phyloP scores from a whole-genome alignment of 768 basidiomycete genomes.

The Psilocybe tampanensis region DNA sequence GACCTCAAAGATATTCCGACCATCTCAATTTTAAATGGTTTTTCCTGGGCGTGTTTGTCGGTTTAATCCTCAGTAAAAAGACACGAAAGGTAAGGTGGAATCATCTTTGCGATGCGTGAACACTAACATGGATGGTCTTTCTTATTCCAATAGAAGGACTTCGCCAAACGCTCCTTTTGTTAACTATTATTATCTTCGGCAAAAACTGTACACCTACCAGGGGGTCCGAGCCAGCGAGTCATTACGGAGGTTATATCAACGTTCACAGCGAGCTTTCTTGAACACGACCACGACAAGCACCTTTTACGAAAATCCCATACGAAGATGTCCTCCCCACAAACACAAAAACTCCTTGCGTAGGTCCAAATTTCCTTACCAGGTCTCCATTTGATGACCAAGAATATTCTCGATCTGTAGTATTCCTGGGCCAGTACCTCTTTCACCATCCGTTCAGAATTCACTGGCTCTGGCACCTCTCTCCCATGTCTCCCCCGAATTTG shows the following conservation, averaged over 20 bases:
- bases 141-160: background rate
- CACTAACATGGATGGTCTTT: too few relatives aligned
- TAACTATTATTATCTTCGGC: slow-evolving; percentile 13
- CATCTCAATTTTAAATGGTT: background rate
- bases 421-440: slow-evolving; percentile 54
- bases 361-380: background rate
- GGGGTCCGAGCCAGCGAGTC: slow-evolving; percentile 9
- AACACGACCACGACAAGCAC: background rate
- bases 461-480: slow-evolving; percentile 83
- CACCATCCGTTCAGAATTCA: slow-evolving; percentile 69
- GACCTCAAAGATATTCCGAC: background rate
- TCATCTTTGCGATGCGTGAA: too few relatives aligned
- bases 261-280: background rate
- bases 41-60: background rate
- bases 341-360: slow-evolving; percentile 14
- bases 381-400: background rate
- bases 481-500: slow-evolving; percentile 83
- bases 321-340: slow-evolving; percentile 3
- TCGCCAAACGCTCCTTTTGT: background rate
- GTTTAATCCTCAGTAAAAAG: too few relatives aligned
- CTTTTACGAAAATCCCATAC: background rate
- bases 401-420: slow-evolving; percentile 34
- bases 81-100: too few relatives aligned
- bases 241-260: slow-evolving; percentile 7
- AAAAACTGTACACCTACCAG: slow-evolving; percentile 1